Base-by-base conservation (phyloP, 164 flowering plant genomes). In the Annona squamosa region DNA sequence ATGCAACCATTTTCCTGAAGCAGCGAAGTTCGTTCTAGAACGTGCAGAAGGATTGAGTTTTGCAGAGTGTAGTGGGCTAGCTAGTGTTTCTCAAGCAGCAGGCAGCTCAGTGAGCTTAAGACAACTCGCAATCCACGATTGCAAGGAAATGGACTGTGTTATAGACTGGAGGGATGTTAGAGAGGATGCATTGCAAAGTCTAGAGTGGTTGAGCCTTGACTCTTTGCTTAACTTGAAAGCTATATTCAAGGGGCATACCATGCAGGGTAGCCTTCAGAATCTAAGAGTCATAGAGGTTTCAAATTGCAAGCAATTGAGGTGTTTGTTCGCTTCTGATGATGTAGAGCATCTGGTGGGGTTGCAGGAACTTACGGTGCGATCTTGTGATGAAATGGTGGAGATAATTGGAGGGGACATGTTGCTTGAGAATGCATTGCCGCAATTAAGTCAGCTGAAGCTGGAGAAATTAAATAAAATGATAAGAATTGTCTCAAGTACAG, bases 321-420 rank as follows among this genome's bases (percentile, higher is more conserved):
- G 48, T 13, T 26, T 67, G 1, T 67, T 67, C 70, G 4, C 48
- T 44, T 67, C 70, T 45, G 26, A 4, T 3, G 7, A 17, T 48
- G 52, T 46, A 46, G 26, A 67, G 17, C 18, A 67, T 67, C 52
- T 67, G 6, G 56, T 17, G 5, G 1, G 5, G 26, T n/a, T 67
- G 37, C 12, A 67, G 52, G 1, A 16, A 1, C 70, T 67, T 3
- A 13, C 0, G 9, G 41, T 67, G 4, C 0, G 2, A 3, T 5
- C 10, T 16, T 67, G 70, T 67, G 52, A 67, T 4, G 52, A 44
- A 4, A 41, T 67, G 70, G 70, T 45, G 52, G 70, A 67, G 52
- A 67, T 67, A 4, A 45, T 67, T 16, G 70, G n/a, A 46, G 56
- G 70, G 5, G 52, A 67, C 44, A 9, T 65, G 45, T n/a, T 67